Percentiles rank a stretch among this genome's conserved stretches.
These are phyloP conservation scores for Hypoxylon sp. DNA, from an alignment of 2,329 filamentous ascomycete species.

Conservation along the genomic window DNA sequence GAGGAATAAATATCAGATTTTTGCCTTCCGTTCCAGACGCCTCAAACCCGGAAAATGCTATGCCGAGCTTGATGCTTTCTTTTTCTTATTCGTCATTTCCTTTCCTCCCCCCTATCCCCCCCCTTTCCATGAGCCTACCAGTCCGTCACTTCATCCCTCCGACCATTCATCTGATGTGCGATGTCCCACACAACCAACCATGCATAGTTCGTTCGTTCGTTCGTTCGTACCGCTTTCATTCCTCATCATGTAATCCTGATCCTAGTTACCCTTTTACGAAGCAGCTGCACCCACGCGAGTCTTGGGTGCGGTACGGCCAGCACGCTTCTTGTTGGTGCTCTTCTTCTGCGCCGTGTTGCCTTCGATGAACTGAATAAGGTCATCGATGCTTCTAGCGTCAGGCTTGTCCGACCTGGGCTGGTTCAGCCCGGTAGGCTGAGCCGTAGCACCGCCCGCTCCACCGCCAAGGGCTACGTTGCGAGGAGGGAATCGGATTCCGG, in stretches of 20 bases:
- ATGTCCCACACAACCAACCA: too few species aligned
- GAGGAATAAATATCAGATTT: too few species aligned
- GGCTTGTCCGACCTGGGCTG: conserved; percentile 47
- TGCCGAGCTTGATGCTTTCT: neutral
- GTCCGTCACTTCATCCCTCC: too few species aligned
- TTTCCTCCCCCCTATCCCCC: conserved; percentile 7
- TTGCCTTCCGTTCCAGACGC: conserved; percentile 18
- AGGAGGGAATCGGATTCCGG: conserved; percentile 73
- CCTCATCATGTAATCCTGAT: conserved; percentile 16
- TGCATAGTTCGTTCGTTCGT: too few species aligned
- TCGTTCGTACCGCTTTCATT: conserved; percentile 12
- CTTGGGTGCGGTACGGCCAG: conserved; percentile 64
- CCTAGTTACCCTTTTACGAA: conserved; percentile 7
- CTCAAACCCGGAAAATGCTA: conserved; percentile 14
- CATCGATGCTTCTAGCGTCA: conserved; percentile 87
- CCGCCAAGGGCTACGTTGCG: conserved; percentile 68
- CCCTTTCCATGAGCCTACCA: too few species aligned
- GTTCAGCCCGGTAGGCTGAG: conserved; percentile 47
- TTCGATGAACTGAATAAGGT: conserved; percentile 94
- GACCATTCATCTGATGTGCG: too few species aligned
- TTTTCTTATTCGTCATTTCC: conserved; percentile 1
- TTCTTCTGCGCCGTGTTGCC: conserved; percentile 67
- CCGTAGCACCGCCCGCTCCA: conserved; percentile 45
- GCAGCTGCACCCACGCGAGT: conserved; percentile 52
- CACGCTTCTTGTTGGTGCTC: conserved; percentile 65